Conservation (phyloP, 2,329 filamentous ascomycete genomes). For the Exophiala aquamarina region DNA sequence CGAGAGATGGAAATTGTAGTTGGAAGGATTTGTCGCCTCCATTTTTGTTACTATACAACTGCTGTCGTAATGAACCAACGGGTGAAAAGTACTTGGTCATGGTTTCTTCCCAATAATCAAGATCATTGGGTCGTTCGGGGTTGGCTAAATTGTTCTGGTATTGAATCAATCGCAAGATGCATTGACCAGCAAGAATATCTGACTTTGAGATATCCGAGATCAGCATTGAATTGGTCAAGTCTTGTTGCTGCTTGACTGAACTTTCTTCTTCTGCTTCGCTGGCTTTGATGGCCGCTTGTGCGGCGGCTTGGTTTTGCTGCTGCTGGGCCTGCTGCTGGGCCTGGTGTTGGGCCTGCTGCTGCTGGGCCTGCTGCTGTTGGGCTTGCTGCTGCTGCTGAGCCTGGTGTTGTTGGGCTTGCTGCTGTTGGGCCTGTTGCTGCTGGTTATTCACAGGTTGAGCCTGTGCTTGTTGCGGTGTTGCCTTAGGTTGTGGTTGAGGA, state of each 20-base stretch:
- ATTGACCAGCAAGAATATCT: slow-evolving; percentile 39
- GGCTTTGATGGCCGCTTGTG: slow-evolving; percentile 31
- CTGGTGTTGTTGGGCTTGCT: slow-evolving; percentile 34
- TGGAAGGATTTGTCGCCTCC: slow-evolving; percentile 77
- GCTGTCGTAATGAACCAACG: slow-evolving; percentile 73
- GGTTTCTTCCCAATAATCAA: slow-evolving; percentile 76
- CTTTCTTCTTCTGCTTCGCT: slow-evolving; percentile 38
- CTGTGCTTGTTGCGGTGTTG: slow-evolving; percentile 26
- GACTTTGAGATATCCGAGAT: slow-evolving; percentile 37
- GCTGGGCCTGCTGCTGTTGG: slow-evolving; percentile 31
- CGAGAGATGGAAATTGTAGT: slow-evolving; percentile 75
- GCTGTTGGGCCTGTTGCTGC: slow-evolving; percentile 31
- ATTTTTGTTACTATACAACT: slow-evolving; percentile 56
- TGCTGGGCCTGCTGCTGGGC: slow-evolving; percentile 35
- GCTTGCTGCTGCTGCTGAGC: slow-evolving; percentile 35
- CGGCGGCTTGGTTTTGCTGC: slow-evolving; percentile 31
- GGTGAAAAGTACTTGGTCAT: slow-evolving; percentile 79
- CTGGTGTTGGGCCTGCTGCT: slow-evolving; percentile 38
- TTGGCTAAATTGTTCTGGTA: slow-evolving; percentile 57
- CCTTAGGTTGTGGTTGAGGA: slow-evolving; percentile 34
- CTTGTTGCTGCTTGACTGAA: slow-evolving; percentile 33
- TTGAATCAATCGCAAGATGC: slow-evolving; percentile 54
- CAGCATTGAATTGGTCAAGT: slow-evolving; percentile 41
- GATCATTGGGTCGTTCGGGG: slow-evolving; percentile 57
- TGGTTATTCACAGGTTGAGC: slow-evolving; percentile 35